Conservation (phyloP, 2,329 filamentous ascomycete genomes). For the Alternaria infectoria region DNA sequence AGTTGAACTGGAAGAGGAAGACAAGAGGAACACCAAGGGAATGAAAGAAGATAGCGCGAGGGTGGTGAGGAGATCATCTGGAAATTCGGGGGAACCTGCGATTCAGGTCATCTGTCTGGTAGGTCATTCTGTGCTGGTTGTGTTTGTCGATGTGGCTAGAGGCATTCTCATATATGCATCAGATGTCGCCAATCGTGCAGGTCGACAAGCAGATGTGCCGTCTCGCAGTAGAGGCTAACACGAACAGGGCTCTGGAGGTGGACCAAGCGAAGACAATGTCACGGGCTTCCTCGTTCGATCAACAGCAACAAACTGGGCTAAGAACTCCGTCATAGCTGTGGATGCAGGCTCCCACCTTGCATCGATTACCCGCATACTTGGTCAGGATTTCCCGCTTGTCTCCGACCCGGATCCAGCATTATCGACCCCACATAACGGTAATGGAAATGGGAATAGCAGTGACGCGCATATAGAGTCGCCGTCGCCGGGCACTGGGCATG, state of each 20-base stretch:
- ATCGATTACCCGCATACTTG: slow-evolving; percentile 80
- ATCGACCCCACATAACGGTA: slow-evolving; percentile 21
- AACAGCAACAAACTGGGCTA: slow-evolving; percentile 76
- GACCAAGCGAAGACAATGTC: slow-evolving; percentile 86
- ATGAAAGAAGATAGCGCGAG: slow-evolving; percentile 52
- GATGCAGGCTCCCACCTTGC: slow-evolving; percentile 91
- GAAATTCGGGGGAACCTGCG: slow-evolving; percentile 46
- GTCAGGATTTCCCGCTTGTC: slow-evolving; percentile 59
- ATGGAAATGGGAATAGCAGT: slow-evolving; percentile 23
- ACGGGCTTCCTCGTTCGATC: slow-evolving; percentile 90
- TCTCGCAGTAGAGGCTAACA: slow-evolving; percentile 12
- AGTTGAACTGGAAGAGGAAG: background rate
- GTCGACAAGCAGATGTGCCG: background rate
- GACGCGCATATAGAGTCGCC: slow-evolving; percentile 24
- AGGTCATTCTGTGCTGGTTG: slow-evolving; percentile 22
- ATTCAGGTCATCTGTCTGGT: slow-evolving; percentile 59
- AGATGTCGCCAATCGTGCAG: background rate
- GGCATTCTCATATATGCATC: background rate
- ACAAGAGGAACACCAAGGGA: slow-evolving; percentile 24
- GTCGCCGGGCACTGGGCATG: slow-evolving; percentile 33
- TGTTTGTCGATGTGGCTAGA: background rate
- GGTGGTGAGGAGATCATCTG: slow-evolving; percentile 45
- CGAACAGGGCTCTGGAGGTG: slow-evolving; percentile 83
- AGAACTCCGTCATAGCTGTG: slow-evolving; percentile 85
- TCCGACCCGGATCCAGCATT: slow-evolving; percentile 25